phyloP scores from a whole-genome alignment of 306 rosid genomes.

The Cucumis melo region DNA sequence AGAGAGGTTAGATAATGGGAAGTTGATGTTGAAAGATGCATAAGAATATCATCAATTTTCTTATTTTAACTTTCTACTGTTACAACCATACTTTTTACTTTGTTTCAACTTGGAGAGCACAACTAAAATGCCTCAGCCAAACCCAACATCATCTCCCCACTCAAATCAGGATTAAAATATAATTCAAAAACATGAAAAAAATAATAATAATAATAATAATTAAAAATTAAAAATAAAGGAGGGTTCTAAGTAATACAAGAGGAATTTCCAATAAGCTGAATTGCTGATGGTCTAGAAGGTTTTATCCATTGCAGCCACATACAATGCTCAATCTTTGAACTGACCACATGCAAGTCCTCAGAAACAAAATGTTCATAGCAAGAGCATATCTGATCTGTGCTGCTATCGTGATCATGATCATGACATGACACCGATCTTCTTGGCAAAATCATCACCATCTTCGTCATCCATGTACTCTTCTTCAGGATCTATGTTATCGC shows the following conservation, averaged over 20 bases:
- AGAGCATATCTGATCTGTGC: neutral
- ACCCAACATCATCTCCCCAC: neutral
- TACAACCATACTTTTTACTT: conserved; percentile 4
- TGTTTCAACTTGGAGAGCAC: conserved; percentile 5
- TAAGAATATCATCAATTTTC: neutral
- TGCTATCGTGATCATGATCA: conserved; percentile 15
- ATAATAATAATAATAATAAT: no score
- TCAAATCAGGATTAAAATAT: neutral
- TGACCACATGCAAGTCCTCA: conserved; percentile 5
- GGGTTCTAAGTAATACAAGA: conserved; percentile 10
- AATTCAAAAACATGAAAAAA: neutral
- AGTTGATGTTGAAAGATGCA: neutral
- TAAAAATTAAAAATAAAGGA: neutral
- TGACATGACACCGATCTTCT: conserved; percentile 78
- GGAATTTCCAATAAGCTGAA: neutral
- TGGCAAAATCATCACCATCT: conserved; percentile 88
- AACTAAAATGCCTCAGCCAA: conserved; percentile 2
- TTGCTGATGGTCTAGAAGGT: neutral
- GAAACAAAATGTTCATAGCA: conserved; percentile 8
- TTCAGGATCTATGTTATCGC: conserved; percentile 54
- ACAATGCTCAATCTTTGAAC: conserved; percentile 3
- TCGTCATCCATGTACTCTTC: conserved; percentile 69
- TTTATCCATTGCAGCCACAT: neutral
- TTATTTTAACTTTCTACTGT: conserved; percentile 10
- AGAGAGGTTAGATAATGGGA: neutral